Conservation (phyloP, 768 basidiomycete species). For the Daedalea quercina region DNA sequence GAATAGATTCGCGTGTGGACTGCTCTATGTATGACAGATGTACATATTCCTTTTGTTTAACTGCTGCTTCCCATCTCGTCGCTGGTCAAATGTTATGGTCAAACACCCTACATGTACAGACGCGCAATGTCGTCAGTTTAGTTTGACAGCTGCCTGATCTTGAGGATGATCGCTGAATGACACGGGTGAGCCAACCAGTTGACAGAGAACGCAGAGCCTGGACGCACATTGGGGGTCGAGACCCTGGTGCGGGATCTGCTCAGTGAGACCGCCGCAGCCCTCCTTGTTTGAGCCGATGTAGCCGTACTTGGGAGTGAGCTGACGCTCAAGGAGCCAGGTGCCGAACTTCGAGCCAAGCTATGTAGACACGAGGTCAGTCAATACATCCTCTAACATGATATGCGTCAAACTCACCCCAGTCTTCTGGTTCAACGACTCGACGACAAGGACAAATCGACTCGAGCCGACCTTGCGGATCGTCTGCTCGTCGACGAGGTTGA, state of each 20-base stretch:
- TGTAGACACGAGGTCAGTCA: background rate
- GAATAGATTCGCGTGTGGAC: no score
- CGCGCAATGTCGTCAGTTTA: no score
- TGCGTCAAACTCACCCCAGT: constrained; percentile 48
- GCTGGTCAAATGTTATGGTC: no score
- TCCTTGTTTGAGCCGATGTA: constrained; percentile 80
- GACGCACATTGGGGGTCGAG: constrained; percentile 71
- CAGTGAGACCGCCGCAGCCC: constrained; percentile 71
- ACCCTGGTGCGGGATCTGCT: constrained; percentile 79
- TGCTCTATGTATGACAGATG: no score
- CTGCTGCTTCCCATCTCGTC: no score
- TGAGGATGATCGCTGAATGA: constrained; percentile 36
- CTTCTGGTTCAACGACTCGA: constrained; percentile 84
- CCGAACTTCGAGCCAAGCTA: constrained; percentile 78
- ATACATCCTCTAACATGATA: no score
- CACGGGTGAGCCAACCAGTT: background rate
- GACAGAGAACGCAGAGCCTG: background rate
- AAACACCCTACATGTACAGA: no score
- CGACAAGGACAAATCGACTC: constrained; percentile 75
- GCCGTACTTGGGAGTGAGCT: constrained; percentile 71
- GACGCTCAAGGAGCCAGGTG: constrained; percentile 80
- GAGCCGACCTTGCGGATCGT: constrained; percentile 67
- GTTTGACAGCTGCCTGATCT: constrained; percentile 32
- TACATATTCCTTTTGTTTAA: no score
- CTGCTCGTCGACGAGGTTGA: constrained; percentile 82